phyloP scores from a whole-genome alignment of 2,329 filamentous ascomycete species.

The Pestalotiopsis sp. region DNA sequence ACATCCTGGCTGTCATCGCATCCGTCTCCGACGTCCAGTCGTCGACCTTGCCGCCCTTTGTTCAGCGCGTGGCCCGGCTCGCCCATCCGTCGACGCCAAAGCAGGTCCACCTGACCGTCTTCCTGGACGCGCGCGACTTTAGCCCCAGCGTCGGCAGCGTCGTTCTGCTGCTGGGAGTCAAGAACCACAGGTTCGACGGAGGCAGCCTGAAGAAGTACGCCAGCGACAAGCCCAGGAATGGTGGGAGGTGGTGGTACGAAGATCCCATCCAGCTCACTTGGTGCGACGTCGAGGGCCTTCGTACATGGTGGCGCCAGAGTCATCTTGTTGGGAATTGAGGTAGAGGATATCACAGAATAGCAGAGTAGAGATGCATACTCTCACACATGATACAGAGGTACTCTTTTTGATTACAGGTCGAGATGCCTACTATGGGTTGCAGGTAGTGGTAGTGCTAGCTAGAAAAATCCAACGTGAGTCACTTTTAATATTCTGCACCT shows the following conservation, averaged over 20 bases:
- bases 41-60: conserved; percentile 47
- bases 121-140: conserved; percentile 53
- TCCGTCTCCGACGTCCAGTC: conserved; percentile 49
- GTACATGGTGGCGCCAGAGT: conserved; percentile 41
- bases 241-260: conserved; percentile 51
- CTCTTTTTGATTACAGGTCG: not conserved
- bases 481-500: no score
- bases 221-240: conserved; percentile 31
- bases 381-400: not conserved
- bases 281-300: conserved; percentile 49
- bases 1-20: conserved; percentile 51
- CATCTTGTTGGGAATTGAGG: not conserved
- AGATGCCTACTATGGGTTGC: not conserved
- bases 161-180: conserved; percentile 54
- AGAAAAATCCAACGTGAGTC: no score
- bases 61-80: conserved; percentile 53
- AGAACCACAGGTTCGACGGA: conserved; percentile 57
- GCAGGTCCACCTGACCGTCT: conserved; percentile 53
- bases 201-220: conserved; percentile 43
- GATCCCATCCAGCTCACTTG: conserved; percentile 45
- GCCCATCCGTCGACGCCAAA: conserved; percentile 52
- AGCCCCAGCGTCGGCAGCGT: conserved; percentile 46
- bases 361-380: no score
- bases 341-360: not conserved
- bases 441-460: no score